Base-by-base conservation (phyloP, 225 moss, liverwort and hornwort species). In the Polytrichum commune region DNA sequence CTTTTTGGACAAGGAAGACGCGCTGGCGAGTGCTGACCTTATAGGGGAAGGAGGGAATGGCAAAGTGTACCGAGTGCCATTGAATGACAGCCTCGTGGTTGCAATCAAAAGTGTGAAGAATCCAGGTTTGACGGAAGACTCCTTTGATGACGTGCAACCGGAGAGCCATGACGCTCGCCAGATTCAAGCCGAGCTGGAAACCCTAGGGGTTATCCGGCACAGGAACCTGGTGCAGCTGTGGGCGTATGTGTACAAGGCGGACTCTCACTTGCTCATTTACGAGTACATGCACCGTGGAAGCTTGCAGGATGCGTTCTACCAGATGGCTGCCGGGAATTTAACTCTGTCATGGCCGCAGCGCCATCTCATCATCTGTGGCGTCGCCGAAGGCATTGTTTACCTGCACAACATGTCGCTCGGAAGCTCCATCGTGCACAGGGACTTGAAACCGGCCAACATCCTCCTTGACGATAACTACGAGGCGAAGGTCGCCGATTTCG, bases 161-260 rank as follows among this genome's bases (percentile, higher is more conserved):
- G 58, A 58, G 7, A 70, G 24, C 1, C 19, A 56, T 57, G 76
- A 81, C 23, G 75, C 78, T 29, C 79, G 70, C 78, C 95, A 95
- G 77, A 95, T 95, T 62, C 89, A 89, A 27, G 87, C 95, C 30
- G 95, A 95, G 79, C 82, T 95, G 3, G 89, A 93, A 72, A 95
- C 95, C 8, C 73, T 95, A 1, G 95, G 91, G 16, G 84, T 91
- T 65, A 88, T 95, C 76, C 87, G 83, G 8, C 95, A 95, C 73
- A 81, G 91, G 20, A 95, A 95, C 69, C 56, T 95, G 53, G 93
- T 91, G 64, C 77, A 83, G 8, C 80, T 95, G n/a, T 58, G 89
- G 56, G 93, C 89, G 0, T 93, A 95, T 33, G 27, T 90, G 10
- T 86, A 85, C 73, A 85, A 80, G 69, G 56, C 86, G 5, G 83